Evolutionary conservation across 768 basidiomycete genomes (phyloP).

Genomic region (Hebeloma cylindrosporum): DNA sequence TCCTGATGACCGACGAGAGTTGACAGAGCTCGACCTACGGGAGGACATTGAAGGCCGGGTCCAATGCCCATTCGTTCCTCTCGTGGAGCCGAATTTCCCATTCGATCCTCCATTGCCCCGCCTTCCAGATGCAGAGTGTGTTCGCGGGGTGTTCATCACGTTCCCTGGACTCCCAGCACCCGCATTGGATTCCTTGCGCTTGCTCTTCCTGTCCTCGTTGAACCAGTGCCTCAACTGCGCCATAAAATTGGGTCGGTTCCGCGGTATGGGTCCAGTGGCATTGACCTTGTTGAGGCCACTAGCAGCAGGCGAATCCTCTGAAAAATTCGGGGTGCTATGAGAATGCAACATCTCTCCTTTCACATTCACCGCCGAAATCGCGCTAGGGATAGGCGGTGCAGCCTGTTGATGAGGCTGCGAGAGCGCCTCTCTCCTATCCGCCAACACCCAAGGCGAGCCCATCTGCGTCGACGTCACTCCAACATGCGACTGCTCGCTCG

Average conservation of each 20-base stretch:
- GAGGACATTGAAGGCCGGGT: slow-evolving; percentile 79
- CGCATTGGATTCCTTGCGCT: slow-evolving; percentile 58
- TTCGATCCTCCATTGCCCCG: slow-evolving; percentile 8
- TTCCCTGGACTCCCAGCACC: slow-evolving; percentile 24
- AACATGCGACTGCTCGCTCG: slow-evolving; percentile 40
- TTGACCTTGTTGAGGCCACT: no score
- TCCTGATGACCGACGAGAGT: slow-evolving; percentile 71
- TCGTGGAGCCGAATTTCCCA: slow-evolving; percentile 18
- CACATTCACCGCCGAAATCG: slow-evolving; percentile 38
- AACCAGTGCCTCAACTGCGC: slow-evolving; percentile 91
- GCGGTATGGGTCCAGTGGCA: slow-evolving; percentile 26
- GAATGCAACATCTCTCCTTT: slow-evolving; percentile 53
- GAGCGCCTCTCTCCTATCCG: slow-evolving; percentile 44
- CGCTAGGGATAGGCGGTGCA: slow-evolving; percentile 13
- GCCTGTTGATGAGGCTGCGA: slow-evolving; percentile 25
- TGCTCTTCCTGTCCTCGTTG: slow-evolving; percentile 86
- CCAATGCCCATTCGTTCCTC: slow-evolving; percentile 52
- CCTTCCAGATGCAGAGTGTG: background rate
- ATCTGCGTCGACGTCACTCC: slow-evolving; percentile 39
- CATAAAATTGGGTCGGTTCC: slow-evolving; percentile 78
- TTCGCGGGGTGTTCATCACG: slow-evolving; percentile 7
- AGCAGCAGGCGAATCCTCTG: slow-evolving; percentile 19
- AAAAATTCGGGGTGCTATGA: slow-evolving; percentile 43
- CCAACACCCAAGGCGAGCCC: slow-evolving; percentile 76
- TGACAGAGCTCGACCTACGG: slow-evolving; percentile 87